Evolutionary conservation across 108 stramenopile species (phyloP).

Genomic region (Epithemia pelagica): DNA sequence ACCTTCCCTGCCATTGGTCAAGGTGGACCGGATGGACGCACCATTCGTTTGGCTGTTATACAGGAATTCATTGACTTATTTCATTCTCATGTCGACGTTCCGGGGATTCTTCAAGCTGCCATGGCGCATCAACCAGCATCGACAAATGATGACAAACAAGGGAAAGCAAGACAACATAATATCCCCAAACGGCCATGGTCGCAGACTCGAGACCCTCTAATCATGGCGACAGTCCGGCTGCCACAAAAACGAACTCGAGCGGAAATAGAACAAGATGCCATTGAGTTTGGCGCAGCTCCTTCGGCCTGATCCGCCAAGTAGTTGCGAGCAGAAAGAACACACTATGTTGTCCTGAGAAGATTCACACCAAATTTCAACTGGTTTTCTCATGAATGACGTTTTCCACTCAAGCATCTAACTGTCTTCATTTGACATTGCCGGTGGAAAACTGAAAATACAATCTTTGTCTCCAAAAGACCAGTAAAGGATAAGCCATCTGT

Average conservation of each 20-base stretch:
- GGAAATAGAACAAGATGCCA: conserved; percentile 32
- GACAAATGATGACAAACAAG: conserved; percentile 11
- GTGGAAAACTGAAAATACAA: too few species aligned
- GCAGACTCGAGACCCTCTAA: conserved; percentile 4
- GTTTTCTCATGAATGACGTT: too few species aligned
- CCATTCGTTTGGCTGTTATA: conserved; percentile 17
- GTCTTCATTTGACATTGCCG: too few species aligned
- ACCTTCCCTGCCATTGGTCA: conserved; percentile 31
- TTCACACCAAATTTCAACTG: background rate
- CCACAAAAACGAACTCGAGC: conserved; percentile 12
- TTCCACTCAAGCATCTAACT: too few species aligned
- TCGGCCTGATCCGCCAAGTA: conserved; percentile 34
- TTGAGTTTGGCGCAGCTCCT: conserved; percentile 32
- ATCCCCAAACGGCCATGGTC: background rate
- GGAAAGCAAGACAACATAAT: background rate
- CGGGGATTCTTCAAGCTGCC: conserved; percentile 39
- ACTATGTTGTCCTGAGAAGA: too few species aligned
- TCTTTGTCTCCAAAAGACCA: too few species aligned
- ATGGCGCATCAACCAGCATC: background rate
- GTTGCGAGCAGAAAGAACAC: too few species aligned
- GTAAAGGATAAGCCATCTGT: too few species aligned
- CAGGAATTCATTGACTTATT: conserved; percentile 49
- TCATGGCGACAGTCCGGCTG: background rate
- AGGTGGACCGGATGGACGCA: conserved; percentile 10
- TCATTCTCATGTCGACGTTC: conserved; percentile 47